phyloP scores from a whole-genome alignment of 1,284 basidiomycete species.

The Bjerkandera adusta region DNA sequence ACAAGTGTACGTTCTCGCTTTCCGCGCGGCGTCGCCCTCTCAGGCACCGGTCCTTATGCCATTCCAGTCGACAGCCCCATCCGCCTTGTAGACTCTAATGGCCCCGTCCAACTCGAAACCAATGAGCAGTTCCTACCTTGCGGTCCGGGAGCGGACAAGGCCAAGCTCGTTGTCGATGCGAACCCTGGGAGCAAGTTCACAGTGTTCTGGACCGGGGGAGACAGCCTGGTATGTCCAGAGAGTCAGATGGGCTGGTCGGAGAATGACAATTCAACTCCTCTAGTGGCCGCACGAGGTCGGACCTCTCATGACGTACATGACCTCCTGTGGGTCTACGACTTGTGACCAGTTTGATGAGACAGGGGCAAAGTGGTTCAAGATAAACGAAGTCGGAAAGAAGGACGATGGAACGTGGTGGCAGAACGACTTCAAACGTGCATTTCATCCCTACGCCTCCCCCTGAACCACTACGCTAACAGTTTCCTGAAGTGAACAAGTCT shows the following conservation, averaged over 20 bases:
- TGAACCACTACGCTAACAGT: neutral
- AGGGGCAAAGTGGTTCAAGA: conserved; percentile 71
- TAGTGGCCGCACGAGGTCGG: conserved; percentile 75
- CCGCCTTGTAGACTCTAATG: conserved; percentile 52
- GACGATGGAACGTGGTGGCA: conserved; percentile 40
- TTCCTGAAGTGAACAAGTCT: conserved; percentile 29
- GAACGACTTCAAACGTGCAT: conserved; percentile 33
- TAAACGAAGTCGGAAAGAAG: conserved; percentile 42
- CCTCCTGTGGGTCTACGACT: conserved; percentile 51
- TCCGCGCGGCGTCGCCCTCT: too few relatives aligned
- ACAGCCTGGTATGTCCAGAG: conserved; percentile 41
- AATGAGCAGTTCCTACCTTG: conserved; percentile 65
- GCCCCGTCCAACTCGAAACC: conserved; percentile 61
- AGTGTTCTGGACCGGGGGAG: conserved; percentile 58
- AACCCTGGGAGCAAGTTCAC: conserved; percentile 61
- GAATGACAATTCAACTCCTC: neutral
- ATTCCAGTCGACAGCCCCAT: conserved; percentile 51
- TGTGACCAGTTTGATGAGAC: conserved; percentile 61
- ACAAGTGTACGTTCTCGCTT: conserved; percentile 14
- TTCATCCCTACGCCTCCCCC: too few relatives aligned
- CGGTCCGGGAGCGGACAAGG: conserved; percentile 53
- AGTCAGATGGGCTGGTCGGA: too few relatives aligned
- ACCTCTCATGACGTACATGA: conserved; percentile 72
- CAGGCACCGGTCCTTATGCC: too few relatives aligned
- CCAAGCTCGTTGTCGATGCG: conserved; percentile 51